Evolutionary conservation across 768 basidiomycete genomes (phyloP).

Genomic region (Pisolithus microcarpus): DNA sequence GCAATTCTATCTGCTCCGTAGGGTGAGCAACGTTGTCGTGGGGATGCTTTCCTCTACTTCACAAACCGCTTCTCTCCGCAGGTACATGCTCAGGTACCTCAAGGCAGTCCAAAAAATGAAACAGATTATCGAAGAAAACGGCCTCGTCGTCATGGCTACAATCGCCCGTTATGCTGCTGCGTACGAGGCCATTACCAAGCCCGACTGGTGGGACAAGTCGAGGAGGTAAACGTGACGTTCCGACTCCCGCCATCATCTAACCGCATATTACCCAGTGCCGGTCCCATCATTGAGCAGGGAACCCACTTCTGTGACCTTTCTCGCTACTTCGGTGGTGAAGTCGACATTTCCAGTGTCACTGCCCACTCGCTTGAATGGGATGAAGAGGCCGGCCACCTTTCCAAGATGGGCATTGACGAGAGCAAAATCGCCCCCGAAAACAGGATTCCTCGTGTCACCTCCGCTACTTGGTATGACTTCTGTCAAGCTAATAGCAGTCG

Average conservation of each 20-base stretch:
- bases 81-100: conserved; percentile 91
- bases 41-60: neutral
- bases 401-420: conserved; percentile 81
- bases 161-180: conserved; percentile 92
- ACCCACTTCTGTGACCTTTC: conserved; percentile 98
- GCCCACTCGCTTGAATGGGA: conserved; percentile 92
- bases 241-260: neutral
- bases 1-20: conserved; percentile 77
- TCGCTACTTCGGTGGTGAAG: conserved; percentile 94
- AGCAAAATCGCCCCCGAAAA: conserved; percentile 76
- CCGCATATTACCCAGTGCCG: conserved; percentile 38
- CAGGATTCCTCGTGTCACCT: conserved; percentile 89
- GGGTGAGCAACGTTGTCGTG: conserved; percentile 41
- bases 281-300: conserved; percentile 84
- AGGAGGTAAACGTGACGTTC: conserved; percentile 45
- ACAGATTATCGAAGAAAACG: conserved; percentile 88
- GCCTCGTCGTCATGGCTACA: conserved; percentile 92
- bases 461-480: conserved; percentile 71
- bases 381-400: conserved; percentile 80
- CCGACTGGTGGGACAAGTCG: conserved; percentile 92
- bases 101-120: conserved; percentile 96
- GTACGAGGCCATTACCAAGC: conserved; percentile 72
- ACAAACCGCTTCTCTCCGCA: conserved; percentile 19
- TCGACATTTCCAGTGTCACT: conserved; percentile 70
- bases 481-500: conserved; percentile 10